Percentiles rank a stretch among this genome's conserved stretches.
phyloP scores from a whole-genome alignment of 2,329 filamentous ascomycete species.

The Beauveria brongniartii region DNA sequence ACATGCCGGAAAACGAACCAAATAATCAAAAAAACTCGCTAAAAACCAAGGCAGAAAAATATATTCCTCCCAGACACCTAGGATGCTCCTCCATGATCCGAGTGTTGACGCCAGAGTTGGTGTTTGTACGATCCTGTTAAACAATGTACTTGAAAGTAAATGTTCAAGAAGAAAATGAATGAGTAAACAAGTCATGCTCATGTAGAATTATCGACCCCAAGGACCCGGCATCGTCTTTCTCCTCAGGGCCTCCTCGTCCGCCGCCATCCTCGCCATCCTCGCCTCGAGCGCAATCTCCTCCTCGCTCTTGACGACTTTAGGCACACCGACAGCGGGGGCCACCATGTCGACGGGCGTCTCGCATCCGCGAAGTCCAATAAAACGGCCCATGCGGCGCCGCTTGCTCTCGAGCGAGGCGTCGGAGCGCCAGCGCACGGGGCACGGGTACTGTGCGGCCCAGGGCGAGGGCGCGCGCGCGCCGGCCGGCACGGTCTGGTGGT shows the following conservation, averaged over 20 bases:
- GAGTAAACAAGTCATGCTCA: too few relatives aligned
- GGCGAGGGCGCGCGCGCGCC: constrained; percentile 19
- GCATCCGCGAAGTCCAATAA: constrained; percentile 61
- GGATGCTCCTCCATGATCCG: neutral
- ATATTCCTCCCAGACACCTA: neutral
- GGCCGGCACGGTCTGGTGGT: constrained; percentile 56
- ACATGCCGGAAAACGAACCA: neutral
- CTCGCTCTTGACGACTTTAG: constrained; percentile 29
- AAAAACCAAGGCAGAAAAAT: neutral
- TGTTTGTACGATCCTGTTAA: neutral
- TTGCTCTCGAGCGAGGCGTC: constrained; percentile 55
- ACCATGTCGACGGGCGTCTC: constrained; percentile 25
- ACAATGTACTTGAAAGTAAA: neutral
- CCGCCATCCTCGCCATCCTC: constrained; percentile 27
- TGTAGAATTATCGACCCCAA: constrained; percentile 22
- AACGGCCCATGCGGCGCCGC: constrained; percentile 61
- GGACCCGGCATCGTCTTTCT: constrained; percentile 34
- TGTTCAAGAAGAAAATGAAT: neutral
- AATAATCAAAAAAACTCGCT: neutral
- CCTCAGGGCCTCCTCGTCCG: constrained; percentile 40
- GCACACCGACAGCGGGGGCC: neutral
- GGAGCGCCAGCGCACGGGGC: constrained; percentile 54
- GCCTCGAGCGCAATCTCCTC: constrained; percentile 41
- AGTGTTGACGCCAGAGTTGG: neutral
- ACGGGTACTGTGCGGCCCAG: constrained; percentile 56